phyloP scores from a whole-genome alignment of 2,329 filamentous ascomycete species.

The Penicillium aurantiogriseum region DNA sequence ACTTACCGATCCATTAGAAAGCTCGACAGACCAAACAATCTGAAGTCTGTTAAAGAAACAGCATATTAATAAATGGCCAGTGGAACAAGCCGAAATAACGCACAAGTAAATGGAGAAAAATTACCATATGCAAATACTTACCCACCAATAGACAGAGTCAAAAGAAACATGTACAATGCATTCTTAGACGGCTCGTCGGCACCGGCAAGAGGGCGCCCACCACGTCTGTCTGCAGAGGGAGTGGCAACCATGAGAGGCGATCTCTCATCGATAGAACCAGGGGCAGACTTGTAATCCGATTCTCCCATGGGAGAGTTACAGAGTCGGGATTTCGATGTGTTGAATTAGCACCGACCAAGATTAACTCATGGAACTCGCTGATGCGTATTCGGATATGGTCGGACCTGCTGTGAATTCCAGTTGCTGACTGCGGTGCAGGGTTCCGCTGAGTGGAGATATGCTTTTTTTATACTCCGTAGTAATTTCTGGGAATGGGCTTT shows the following conservation, averaged over 20 bases:
- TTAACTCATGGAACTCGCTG: background rate
- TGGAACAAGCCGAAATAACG: background rate
- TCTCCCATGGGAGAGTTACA: background rate
- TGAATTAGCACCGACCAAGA: background rate
- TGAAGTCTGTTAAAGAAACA: conserved; percentile 60
- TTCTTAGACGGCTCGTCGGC: conserved; percentile 67
- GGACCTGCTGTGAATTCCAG: background rate
- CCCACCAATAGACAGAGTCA: conserved; percentile 83
- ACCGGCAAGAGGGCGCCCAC: conserved; percentile 33
- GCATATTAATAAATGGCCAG: conserved; percentile 6
- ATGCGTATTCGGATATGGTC: background rate
- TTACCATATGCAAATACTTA: conserved; percentile 31
- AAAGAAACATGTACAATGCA: conserved; percentile 76
- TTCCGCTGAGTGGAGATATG: background rate
- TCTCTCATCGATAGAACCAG: conserved; percentile 20
- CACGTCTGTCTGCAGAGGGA: background rate
- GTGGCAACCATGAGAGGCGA: conserved; percentile 33
- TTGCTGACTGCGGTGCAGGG: background rate
- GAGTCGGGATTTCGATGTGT: background rate
- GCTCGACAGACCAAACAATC: conserved; percentile 92
- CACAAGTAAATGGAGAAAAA: background rate
- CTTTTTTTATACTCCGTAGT: background rate
- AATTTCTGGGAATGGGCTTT: no score
- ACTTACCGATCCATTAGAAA: conserved; percentile 80
- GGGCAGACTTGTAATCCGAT: background rate